These are phyloP conservation scores for Guyanaporus albipodus DNA, from an alignment of 768 basidiomycete species.

Conservation along the genomic window DNA sequence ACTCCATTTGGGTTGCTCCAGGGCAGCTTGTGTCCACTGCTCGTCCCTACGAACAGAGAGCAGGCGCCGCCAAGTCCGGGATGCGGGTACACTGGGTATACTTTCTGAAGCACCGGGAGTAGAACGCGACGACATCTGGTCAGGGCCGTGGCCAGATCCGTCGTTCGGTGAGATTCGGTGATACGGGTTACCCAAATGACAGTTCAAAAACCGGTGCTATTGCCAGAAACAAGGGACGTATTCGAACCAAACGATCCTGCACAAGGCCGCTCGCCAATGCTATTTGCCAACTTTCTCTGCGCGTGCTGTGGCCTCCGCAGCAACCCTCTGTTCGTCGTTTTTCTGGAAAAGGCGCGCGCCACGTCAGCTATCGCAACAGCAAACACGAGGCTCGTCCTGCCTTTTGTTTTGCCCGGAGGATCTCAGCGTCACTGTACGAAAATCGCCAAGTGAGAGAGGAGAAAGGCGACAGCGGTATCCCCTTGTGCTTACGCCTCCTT, in stretches of 20 bases:
- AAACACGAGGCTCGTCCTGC: slow-evolving; percentile 35
- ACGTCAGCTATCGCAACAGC: slow-evolving; percentile 5
- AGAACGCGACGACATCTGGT: slow-evolving; percentile 10
- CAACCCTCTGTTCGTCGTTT: slow-evolving; percentile 49
- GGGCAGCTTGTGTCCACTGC: no score
- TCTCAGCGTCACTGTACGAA: slow-evolving; percentile 64
- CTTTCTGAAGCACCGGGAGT: slow-evolving; percentile 9
- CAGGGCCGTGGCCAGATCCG: slow-evolving; percentile 21
- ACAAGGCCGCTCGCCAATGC: slow-evolving; percentile 24
- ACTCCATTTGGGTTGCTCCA: no score
- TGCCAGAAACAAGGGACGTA: slow-evolving; percentile 12
- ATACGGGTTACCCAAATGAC: slow-evolving; percentile 17
- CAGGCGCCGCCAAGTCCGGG: slow-evolving; percentile 29
- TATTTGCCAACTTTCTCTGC: slow-evolving; percentile 33
- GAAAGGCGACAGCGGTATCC: slow-evolving; percentile 11
- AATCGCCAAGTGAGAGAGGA: slow-evolving; percentile 24
- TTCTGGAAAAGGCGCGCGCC: slow-evolving; percentile 38
- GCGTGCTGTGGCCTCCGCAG: slow-evolving; percentile 22
- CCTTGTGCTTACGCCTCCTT: slow-evolving; percentile 64
- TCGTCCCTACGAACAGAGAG: neutral
- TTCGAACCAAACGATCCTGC: slow-evolving; percentile 17
- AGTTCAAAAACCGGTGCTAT: slow-evolving; percentile 15
- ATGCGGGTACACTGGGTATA: slow-evolving; percentile 9
- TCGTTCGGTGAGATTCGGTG: slow-evolving; percentile 23
- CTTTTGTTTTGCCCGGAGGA: slow-evolving; percentile 76